Conservation (phyloP, 2,329 filamentous ascomycete genomes). For the Fusarium sambucinum region DNA sequence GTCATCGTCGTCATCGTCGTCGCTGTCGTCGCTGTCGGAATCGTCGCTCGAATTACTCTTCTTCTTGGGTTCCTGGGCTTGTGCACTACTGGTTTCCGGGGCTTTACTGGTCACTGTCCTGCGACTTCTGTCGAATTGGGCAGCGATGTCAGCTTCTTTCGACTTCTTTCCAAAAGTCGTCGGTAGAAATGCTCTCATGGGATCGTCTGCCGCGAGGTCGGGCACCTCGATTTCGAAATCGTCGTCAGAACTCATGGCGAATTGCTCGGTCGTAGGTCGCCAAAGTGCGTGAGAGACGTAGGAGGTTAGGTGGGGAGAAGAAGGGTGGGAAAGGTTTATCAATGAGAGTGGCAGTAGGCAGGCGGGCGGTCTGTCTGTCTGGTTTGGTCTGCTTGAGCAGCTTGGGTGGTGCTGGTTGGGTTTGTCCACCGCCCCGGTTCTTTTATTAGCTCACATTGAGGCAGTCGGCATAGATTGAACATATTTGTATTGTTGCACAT, state of each 20-base stretch:
- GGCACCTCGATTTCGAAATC: slow-evolving; percentile 68
- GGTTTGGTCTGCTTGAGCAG: slow-evolving; percentile 28
- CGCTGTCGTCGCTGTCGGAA: slow-evolving; percentile 62
- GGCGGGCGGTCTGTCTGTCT: slow-evolving; percentile 35
- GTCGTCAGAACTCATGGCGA: slow-evolving; percentile 69
- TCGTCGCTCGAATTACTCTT: slow-evolving; percentile 61
- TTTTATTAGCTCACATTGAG: slow-evolving; percentile 44
- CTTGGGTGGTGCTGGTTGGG: slow-evolving; percentile 37
- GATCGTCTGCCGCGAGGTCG: slow-evolving; percentile 71
- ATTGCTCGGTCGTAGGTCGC: slow-evolving; percentile 23
- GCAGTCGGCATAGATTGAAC: slow-evolving; percentile 17
- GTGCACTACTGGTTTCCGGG: slow-evolving; percentile 28
- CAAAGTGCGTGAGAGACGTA: slow-evolving; percentile 27
- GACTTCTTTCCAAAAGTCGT: slow-evolving; percentile 87
- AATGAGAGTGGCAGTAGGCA: slow-evolving; percentile 30
- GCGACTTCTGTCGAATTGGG: slow-evolving; percentile 84
- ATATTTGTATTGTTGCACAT: slow-evolving; percentile 33
- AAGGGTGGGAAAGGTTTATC: slow-evolving; percentile 37
- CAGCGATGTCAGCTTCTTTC: slow-evolving; percentile 77
- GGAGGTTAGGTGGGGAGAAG: slow-evolving; percentile 35
- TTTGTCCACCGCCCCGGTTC: slow-evolving; percentile 47
- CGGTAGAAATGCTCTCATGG: slow-evolving; percentile 82
- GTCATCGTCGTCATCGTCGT: slow-evolving; percentile 80
- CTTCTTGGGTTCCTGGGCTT: slow-evolving; percentile 36
- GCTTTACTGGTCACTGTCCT: slow-evolving; percentile 58